Evolutionary conservation across 106 monocot species (phyloP).

Genomic region (Allium fistulosum): DNA sequence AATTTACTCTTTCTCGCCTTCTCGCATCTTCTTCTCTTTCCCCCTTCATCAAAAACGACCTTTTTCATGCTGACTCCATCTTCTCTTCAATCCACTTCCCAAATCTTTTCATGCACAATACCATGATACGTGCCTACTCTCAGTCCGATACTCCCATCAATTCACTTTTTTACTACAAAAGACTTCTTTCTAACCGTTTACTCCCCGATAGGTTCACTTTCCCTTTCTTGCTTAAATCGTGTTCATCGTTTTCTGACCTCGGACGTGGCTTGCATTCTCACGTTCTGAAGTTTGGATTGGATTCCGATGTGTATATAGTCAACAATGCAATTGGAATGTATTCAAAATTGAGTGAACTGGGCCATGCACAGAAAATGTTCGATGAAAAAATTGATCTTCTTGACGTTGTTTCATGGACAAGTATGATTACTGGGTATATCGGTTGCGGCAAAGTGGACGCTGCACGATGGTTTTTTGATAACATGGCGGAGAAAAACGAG

Average conservation of each 20-base stretch:
- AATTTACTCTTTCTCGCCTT: slow-evolving; percentile 34
- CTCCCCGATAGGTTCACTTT: slow-evolving; percentile 47
- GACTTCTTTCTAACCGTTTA: slow-evolving; percentile 28
- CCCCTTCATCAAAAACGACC: slow-evolving; percentile 1
- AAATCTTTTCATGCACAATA: slow-evolving; percentile 52
- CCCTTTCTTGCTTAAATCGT: slow-evolving; percentile 45
- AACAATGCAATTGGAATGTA: slow-evolving; percentile 65
- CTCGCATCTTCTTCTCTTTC: slow-evolving; percentile 40
- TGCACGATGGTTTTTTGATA: slow-evolving; percentile 48
- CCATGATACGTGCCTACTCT: slow-evolving; percentile 66
- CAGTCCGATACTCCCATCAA: background rate
- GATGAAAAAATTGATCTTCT: slow-evolving; percentile 14
- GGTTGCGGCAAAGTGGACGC: slow-evolving; percentile 22
- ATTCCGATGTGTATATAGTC: slow-evolving; percentile 35
- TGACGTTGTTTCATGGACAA: slow-evolving; percentile 77
- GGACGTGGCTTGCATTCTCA: slow-evolving; percentile 32
- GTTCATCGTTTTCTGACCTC: background rate
- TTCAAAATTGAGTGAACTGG: slow-evolving; percentile 22
- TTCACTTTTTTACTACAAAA: slow-evolving; percentile 15
- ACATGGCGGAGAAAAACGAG: slow-evolving; percentile 40
- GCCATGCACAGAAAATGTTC: slow-evolving; percentile 36
- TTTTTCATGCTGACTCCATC: slow-evolving; percentile 25
- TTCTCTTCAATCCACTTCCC: slow-evolving; percentile 24
- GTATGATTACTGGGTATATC: slow-evolving; percentile 45
- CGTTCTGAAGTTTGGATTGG: slow-evolving; percentile 29